Percentiles rank a stretch among this genome's conserved stretches.
Conservation (phyloP, 2,329 filamentous ascomycete genomes). For the Colletotrichum sp. region DNA sequence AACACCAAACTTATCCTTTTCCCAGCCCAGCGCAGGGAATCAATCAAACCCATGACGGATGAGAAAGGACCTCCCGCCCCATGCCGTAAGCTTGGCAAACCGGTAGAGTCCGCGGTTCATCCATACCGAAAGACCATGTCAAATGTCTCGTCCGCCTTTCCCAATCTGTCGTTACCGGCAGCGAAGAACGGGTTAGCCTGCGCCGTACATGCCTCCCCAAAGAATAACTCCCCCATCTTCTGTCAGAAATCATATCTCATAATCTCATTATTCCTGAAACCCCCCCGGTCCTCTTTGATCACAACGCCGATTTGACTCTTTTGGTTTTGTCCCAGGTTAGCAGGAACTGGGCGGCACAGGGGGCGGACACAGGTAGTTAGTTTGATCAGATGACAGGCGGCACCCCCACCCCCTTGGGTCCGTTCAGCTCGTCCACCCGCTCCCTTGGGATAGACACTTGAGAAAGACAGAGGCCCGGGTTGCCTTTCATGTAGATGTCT, state of each 20-base stretch:
- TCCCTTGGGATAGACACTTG: not conserved
- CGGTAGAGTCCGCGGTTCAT: not conserved
- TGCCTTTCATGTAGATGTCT: not conserved
- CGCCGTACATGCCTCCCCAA: not conserved
- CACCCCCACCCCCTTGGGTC: not conserved
- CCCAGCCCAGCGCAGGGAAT: not conserved
- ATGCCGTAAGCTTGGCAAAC: not conserved
- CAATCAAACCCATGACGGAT: not conserved
- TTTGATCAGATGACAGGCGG: not conserved
- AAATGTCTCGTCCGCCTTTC: not conserved
- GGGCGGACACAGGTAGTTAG: not conserved
- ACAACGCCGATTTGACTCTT: not conserved
- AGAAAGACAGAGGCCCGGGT: not conserved
- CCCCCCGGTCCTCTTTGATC: not conserved
- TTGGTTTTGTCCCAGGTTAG: not conserved
- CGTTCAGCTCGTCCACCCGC: not conserved
- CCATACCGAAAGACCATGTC: not conserved
- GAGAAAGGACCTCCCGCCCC: not conserved
- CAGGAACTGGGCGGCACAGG: not conserved
- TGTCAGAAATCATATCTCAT: conserved; percentile 5
- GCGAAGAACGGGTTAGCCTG: not conserved
- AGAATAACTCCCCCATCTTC: not conserved
- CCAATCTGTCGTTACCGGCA: not conserved
- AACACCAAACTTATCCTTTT: not conserved
- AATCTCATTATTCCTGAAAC: not conserved